Percentiles rank a stretch among this genome's conserved stretches.
phyloP scores from a whole-genome alignment of 306 rosid species.

The Trichosanthes cucumerina region DNA sequence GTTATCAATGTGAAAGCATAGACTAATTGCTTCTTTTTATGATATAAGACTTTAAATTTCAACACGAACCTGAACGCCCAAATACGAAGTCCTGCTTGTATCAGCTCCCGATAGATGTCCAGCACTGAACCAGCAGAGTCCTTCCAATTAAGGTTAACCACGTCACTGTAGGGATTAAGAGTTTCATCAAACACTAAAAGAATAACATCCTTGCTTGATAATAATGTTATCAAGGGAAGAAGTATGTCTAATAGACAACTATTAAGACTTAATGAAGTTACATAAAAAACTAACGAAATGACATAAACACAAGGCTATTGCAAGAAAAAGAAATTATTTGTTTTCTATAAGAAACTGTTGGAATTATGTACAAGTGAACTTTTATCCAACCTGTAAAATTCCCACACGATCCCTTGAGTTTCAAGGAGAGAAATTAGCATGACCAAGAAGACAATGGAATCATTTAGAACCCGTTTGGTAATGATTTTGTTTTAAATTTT shows the following conservation, averaged over 20 bases:
- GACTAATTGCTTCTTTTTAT: not conserved
- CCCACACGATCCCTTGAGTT: not conserved
- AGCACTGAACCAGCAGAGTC: slow-evolving; percentile 75
- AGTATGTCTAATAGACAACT: not conserved
- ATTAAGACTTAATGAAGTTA: not conserved
- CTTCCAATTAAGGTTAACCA: slow-evolving; percentile 36
- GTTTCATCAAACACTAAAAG: slow-evolving; percentile 1
- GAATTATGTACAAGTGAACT: not conserved
- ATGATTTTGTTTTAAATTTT: too few species aligned
- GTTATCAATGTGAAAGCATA: not conserved
- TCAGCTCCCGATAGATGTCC: slow-evolving; percentile 54
- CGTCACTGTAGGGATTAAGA: slow-evolving; percentile 24
- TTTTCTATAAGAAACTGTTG: not conserved
- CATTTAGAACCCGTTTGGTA: not conserved
- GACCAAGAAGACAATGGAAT: slow-evolving; percentile 7
- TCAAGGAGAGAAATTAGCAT: not conserved
- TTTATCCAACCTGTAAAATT: not conserved
- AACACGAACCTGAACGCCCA: slow-evolving; percentile 79
- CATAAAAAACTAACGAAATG: not conserved
- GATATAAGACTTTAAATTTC: not conserved
- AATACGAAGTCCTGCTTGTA: slow-evolving; percentile 51
- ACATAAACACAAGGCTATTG: not conserved
- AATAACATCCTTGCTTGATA: not conserved
- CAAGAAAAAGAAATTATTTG: not conserved
- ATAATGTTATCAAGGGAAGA: not conserved